A percentile compares a stretch with the other conserved stretches of the same genome.
Conservation (phyloP, 1,284 basidiomycete genomes). For the Athelia sp. region DNA sequence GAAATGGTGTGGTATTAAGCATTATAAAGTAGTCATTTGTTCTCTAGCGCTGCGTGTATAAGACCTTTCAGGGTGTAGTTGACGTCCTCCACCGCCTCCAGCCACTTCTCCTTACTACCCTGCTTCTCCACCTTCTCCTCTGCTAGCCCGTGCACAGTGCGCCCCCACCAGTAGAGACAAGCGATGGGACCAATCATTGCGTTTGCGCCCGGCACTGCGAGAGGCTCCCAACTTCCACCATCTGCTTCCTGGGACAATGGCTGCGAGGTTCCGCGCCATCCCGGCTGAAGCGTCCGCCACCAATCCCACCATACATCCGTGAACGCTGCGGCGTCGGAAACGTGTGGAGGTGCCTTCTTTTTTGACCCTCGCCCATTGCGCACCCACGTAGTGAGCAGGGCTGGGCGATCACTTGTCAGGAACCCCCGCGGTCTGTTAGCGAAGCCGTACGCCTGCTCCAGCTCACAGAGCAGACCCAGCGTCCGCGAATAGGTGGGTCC, state of each 20-base stretch:
- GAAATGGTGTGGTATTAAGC: too few relatives aligned
- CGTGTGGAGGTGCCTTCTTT: not conserved
- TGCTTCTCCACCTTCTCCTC: not conserved
- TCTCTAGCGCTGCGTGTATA: not conserved
- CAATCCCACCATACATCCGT: not conserved
- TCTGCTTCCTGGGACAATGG: not conserved
- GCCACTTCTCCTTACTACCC: not conserved
- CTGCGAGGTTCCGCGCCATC: not conserved
- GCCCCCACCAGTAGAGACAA: not conserved
- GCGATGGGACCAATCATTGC: not conserved
- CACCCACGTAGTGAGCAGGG: not conserved
- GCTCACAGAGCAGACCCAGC: not conserved
- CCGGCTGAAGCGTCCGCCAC: not conserved
- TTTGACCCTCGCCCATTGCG: not conserved
- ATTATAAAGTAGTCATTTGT: too few relatives aligned
- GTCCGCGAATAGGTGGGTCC: not conserved
- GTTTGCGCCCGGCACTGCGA: not conserved
- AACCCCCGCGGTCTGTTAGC: not conserved
- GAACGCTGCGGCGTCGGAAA: not conserved
- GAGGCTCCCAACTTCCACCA: not conserved
- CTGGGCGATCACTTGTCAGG: not conserved
- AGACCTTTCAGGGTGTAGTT: not conserved
- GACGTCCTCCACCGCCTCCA: not conserved
- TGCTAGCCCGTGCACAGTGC: not conserved
- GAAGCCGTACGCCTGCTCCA: not conserved